These are phyloP conservation scores for Zizania latifolia DNA, from an alignment of 176 grass and related monocot species.

Conservation along the genomic window DNA sequence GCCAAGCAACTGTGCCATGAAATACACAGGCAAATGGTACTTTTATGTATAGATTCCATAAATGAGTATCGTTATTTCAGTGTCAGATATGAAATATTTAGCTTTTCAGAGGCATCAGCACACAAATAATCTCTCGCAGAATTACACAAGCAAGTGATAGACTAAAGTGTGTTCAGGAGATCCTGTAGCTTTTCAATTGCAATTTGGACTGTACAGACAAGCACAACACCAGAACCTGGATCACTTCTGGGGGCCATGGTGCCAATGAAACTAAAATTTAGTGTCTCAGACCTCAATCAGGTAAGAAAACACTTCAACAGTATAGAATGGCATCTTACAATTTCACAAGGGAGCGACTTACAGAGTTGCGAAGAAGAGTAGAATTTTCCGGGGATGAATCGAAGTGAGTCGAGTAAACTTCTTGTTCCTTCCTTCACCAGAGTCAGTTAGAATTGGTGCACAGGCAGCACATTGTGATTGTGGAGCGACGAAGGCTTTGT, in stretches of 20 bases:
- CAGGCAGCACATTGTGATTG: constrained; percentile 42
- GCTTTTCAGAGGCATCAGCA: too few species aligned
- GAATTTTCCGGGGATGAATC: constrained; percentile 68
- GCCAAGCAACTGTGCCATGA: too few species aligned
- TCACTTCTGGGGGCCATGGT: neutral
- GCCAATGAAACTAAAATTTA: neutral
- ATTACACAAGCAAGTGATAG: too few species aligned
- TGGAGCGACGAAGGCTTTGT: constrained; percentile 42
- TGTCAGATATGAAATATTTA: neutral
- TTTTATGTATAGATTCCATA: neutral
- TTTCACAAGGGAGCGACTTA: constrained; percentile 22
- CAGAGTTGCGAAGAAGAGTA: constrained; percentile 87
- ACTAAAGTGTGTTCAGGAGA: too few species aligned
- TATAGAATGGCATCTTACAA: neutral
- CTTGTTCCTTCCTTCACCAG: constrained; percentile 61
- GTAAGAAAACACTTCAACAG: neutral
- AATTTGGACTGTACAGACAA: neutral
- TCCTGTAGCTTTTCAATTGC: neutral
- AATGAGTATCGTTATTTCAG: neutral
- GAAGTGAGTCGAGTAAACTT: constrained; percentile 54
- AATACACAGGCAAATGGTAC: neutral
- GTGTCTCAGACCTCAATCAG: neutral
- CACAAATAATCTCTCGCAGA: too few species aligned
- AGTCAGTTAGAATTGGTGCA: constrained; percentile 44
- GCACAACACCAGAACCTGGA: neutral